Base-by-base conservation (phyloP, 306 rosid species). In the Medicago ruthenica region DNA sequence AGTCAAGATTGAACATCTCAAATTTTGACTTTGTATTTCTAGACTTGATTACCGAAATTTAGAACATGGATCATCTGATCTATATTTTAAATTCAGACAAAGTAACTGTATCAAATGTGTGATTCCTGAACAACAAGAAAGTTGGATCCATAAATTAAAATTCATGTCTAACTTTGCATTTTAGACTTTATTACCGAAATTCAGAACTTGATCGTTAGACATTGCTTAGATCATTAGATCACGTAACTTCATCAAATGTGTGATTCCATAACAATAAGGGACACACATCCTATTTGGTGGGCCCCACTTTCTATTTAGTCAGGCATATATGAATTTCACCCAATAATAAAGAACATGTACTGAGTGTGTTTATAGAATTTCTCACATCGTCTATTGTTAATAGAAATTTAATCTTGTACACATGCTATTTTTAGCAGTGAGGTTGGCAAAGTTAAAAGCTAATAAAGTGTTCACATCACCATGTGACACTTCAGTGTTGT, bases 401-500 rank as follows among this genome's bases (percentile, higher is more conserved):
- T 20, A 20, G 70, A 74, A 74, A 53, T 4, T 48, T 83, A 66
- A 64, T 61, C 48, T 34, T 18, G 14, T 18, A 7, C n/a, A 21
- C 2, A 13, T 5, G 37, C 61, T 40, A 13, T 20, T 53, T 50
- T 74, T 74, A 71, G 76, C 89, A 90, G 94, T 81, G 85, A 86
- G 90, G 68, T 75, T 91, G 80, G 96, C 97, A 15, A 85, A 75
- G 84, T 44, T 93, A 66, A 88, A 86, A 75, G 82, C 89, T 7
- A 62, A 93, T 75, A 57, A 62, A 2, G 87, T 87, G 40, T 91
- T 81, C 80, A 81, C 82, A 15, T 82, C 97, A 9, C 89, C 96
- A 2, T 91, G 96, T 68, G 84, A 88, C 13, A 80, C 97, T 13
- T 91, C 93, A 0, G 92, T 93, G 50, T 77, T 93, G 74, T 93